phyloP scores from a whole-genome alignment of 352 stramenopile species.

The Peronospora farinosa region DNA sequence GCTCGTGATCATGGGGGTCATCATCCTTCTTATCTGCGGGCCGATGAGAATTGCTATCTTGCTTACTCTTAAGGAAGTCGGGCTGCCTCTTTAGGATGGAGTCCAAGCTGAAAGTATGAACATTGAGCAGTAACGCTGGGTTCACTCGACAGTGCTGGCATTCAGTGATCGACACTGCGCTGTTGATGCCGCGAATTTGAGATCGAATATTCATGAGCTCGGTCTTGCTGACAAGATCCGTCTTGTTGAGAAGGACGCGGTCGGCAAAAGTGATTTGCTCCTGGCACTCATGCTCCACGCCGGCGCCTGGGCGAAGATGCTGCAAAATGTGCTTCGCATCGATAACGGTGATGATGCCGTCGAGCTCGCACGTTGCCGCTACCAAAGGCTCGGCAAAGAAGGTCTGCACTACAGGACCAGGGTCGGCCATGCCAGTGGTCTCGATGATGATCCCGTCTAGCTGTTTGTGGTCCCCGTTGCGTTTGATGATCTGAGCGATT shows the following conservation, averaged over 20 bases:
- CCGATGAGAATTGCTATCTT: slow-evolving; percentile 6
- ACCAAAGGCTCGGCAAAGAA: slow-evolving; percentile 91
- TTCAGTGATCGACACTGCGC: slow-evolving; percentile 39
- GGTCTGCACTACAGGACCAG: slow-evolving; percentile 85
- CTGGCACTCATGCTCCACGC: slow-evolving; percentile 78
- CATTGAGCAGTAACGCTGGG: slow-evolving; percentile 33
- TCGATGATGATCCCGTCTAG: slow-evolving; percentile 86
- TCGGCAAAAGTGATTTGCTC: slow-evolving; percentile 96
- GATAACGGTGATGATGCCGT: slow-evolving; percentile 93
- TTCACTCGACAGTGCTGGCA: slow-evolving; percentile 46
- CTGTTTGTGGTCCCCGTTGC: slow-evolving; percentile 27
- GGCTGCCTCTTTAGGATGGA: slow-evolving; percentile 45
- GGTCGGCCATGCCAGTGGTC: slow-evolving; percentile 86
- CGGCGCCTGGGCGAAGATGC: slow-evolving; percentile 50
- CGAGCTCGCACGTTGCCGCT: slow-evolving; percentile 66
- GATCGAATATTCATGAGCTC: slow-evolving; percentile 47
- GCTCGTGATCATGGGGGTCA: neutral
- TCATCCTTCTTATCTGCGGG: slow-evolving; percentile 8
- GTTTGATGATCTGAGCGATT: slow-evolving; percentile 55
- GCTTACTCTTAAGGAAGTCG: slow-evolving; percentile 42
- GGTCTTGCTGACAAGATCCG: slow-evolving; percentile 86
- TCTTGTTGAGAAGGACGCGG: slow-evolving; percentile 95
- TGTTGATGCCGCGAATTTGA: slow-evolving; percentile 46
- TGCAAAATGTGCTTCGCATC: slow-evolving; percentile 91
- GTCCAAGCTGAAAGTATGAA: slow-evolving; percentile 44